Base-by-base conservation (phyloP, 1,284 basidiomycete species). In the Trichosporon coremiiforme region DNA sequence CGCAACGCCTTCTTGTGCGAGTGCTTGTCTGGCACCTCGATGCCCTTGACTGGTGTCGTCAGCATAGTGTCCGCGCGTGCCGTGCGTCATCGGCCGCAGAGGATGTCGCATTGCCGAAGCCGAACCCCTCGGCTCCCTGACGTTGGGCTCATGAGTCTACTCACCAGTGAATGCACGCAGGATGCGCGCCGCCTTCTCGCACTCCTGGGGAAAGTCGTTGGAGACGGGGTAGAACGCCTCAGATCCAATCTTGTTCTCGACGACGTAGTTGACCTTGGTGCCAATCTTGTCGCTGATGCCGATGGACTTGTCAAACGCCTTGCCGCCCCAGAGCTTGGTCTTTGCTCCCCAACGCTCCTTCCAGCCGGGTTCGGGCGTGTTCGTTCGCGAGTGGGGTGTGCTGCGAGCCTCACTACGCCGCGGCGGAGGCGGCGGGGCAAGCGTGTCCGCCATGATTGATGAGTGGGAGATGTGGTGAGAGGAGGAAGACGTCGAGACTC, bases 141-240 rank as follows among this genome's bases (percentile, higher is more conserved):
- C 8, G 17, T 60, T 29, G 22, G 12, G 33, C 31, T 33, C 25
- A 25, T 3, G 25, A 25, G 25, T 25, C 47, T 67, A 80, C 80
- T 71, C 72, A 80, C 83, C 84, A 0, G 84, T 85, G 71, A 85
- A 85, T 1, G 79, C 75, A 25, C 82, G 73, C 29, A 87, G 75
- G 55, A 88, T 87, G 64, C 85, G 77, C 29, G 85, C 84, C 50
- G 82, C 84, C 77, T 88, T 87, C 25, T 85, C 84, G 71, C 87
- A 83, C 74, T 87, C 86, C 41, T 82, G 77, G 0, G 75, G 78
- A 64, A 86, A 85, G 70, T 87, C 87, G 55, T 84, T 85, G 8
- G 82, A 83, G 25, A 83, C 82, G 2, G 87, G 87, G 83, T 84
- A 87, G 75, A 87, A 87, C 2, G 84, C 78, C 70, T 87, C 86